Base-by-base conservation (phyloP, 2,329 filamentous ascomycete species). In the Phialocephala subalpina region DNA sequence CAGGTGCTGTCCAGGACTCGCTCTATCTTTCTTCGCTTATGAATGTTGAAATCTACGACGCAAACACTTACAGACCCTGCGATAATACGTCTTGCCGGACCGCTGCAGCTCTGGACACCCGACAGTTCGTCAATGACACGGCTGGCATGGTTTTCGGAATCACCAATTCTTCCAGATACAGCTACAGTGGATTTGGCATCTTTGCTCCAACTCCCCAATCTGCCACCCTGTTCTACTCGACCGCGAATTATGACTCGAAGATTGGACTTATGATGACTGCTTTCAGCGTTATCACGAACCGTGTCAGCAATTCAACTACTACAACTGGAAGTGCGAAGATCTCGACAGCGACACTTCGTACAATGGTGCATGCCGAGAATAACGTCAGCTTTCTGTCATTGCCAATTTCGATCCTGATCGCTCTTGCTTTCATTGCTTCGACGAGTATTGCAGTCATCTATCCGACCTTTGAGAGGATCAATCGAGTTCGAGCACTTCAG, bases 381-480 rank as follows among this genome's bases (percentile, higher is more conserved):
- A 62, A 64, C 22, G 65, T 70, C 18, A 59, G 58, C 36, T 38
- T 64, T 8, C 61, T 27, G 18, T 20, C 57, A 11, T 36, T 72
- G 40, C 70, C 72, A 1, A 69, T 73, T 42, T 47, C 69, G 4
- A 36, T 67, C n/a, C 57, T 74, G n/a, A 38, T 74, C 16, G 42
- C 57, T 25, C 56, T 74, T 18, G 64, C 67, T 16, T 74, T 73
- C 47, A 70, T 74, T 47, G 68, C 68, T 18, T 67, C 69, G 14
- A 45, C 64, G 8, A 69, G 66, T 40, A 68, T 72, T n/a, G 66
- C 69, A n/a, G 66, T 74, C 25, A 73, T 75, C 16, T 74, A 75
- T 56, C 73, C 72, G 2, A 40, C 69, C 0, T 73, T 66, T 42
- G 73, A 75, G 52, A 74, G 63, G 58, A 67, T 67, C 18, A 73